A percentile compares a stretch with the other conserved stretches of the same genome.
These are phyloP conservation scores for Russula sp. DNA, from an alignment of 768 basidiomycete genomes.

Conservation along the genomic window DNA sequence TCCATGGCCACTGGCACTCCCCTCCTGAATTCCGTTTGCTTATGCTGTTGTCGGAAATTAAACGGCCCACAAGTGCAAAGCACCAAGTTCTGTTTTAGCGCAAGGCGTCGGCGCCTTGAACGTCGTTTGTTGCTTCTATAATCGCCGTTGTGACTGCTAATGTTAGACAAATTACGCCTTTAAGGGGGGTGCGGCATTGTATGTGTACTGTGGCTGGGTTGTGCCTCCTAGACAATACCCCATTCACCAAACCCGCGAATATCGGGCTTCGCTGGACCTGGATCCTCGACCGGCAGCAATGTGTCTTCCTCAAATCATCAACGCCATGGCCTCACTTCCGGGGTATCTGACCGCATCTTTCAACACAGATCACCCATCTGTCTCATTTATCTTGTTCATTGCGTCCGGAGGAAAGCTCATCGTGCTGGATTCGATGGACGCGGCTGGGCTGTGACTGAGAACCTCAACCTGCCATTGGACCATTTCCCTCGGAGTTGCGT, in stretches of 20 bases:
- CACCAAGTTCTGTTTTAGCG: conserved; percentile 4
- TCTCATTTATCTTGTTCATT: not conserved
- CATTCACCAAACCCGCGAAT: conserved; percentile 12
- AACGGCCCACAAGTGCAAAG: not conserved
- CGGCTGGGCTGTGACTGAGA: not conserved
- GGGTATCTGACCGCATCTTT: conserved; percentile 1
- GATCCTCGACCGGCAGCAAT: conserved; percentile 11
- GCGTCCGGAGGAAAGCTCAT: not conserved
- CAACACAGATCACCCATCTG: not conserved
- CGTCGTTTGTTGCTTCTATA: conserved; percentile 12
- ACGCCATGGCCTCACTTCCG: conserved; percentile 15
- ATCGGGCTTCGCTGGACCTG: conserved; percentile 13
- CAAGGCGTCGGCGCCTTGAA: conserved; percentile 8
- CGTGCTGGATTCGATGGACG: not conserved
- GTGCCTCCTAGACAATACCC: not conserved
- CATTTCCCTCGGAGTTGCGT: not conserved
- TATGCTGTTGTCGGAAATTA: conserved; percentile 10
- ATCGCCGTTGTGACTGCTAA: conserved; percentile 13
- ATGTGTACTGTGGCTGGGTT: not conserved
- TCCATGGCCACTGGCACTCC: conserved; percentile 6
- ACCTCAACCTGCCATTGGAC: not conserved
- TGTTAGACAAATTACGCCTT: conserved; percentile 16
- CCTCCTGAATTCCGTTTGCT: conserved; percentile 1
- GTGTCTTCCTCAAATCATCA: conserved; percentile 20
- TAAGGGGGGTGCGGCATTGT: conserved; percentile 8